Conservation (phyloP, 257 asterid species). For the Schizonepeta tenuifolia region DNA sequence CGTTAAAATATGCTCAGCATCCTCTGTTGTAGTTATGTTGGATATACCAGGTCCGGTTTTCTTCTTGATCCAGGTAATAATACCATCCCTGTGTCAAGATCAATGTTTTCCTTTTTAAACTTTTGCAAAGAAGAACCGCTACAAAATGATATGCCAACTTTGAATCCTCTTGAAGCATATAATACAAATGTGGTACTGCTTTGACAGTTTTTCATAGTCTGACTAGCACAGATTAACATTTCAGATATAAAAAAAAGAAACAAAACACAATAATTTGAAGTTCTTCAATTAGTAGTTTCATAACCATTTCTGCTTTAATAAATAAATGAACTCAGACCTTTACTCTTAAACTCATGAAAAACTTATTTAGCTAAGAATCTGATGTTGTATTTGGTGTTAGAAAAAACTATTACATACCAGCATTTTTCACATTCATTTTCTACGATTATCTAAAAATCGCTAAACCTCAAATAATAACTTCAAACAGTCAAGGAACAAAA, state of each 20-base stretch:
- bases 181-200: neutral
- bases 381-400: constrained; percentile 16
- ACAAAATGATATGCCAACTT: constrained; percentile 12
- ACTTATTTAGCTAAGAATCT: neutral
- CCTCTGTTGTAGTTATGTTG: constrained; percentile 80
- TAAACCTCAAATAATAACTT: constrained; percentile 17
- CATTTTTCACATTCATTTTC: neutral
- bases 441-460: neutral
- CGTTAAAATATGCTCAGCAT: constrained; percentile 74
- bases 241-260: constrained; percentile 10
- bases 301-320: neutral
- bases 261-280: neutral
- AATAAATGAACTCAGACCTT: neutral
- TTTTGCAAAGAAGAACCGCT: constrained; percentile 15
- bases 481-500: neutral
- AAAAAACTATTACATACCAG: neutral
- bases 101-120: constrained; percentile 7
- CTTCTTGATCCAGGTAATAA: constrained; percentile 91
- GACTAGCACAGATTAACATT: constrained; percentile 29
- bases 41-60: constrained; percentile 78
- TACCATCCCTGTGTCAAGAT: constrained; percentile 64
- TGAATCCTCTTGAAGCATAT: neutral
- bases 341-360: neutral
- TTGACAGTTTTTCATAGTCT: constrained; percentile 2
- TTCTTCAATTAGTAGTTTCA: neutral